These are phyloP conservation scores for Aspergillaceae sp. DNA, from an alignment of 2,329 filamentous ascomycete genomes.

Conservation along the genomic window DNA sequence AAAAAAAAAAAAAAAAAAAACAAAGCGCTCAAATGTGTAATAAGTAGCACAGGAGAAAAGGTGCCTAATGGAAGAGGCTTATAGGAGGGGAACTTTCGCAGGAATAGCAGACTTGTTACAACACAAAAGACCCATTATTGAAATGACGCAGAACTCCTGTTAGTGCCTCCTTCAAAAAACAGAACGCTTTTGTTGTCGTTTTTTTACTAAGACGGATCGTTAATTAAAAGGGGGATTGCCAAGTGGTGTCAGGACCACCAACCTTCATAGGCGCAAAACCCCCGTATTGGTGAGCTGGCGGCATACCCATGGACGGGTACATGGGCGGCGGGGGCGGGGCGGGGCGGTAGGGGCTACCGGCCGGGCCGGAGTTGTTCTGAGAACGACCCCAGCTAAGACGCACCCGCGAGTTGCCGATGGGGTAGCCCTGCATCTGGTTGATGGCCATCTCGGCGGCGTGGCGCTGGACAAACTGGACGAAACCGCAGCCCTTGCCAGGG, in stretches of 20 bases:
- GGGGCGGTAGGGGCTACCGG: slow-evolving; percentile 92
- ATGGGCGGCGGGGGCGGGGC: slow-evolving; percentile 68
- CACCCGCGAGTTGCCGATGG: slow-evolving; percentile 96
- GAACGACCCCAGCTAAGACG: slow-evolving; percentile 95
- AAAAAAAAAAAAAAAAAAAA: slow-evolving; percentile 16
- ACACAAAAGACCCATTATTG: slow-evolving; percentile 34
- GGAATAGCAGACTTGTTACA: slow-evolving; percentile 31
- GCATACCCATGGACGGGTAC: slow-evolving; percentile 62
- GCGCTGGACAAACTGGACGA: slow-evolving; percentile 97
- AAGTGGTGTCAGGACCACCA: slow-evolving; percentile 25
- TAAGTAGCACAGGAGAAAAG: slow-evolving; percentile 35
- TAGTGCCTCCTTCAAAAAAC: slow-evolving; percentile 33
- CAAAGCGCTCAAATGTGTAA: slow-evolving; percentile 33
- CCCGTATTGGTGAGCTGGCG: slow-evolving; percentile 52
- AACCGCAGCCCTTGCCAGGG: slow-evolving; percentile 96
- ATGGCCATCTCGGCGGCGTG: slow-evolving; percentile 99
- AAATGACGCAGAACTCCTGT: slow-evolving; percentile 37
- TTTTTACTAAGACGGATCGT: slow-evolving; percentile 21
- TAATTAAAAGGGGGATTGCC: slow-evolving; percentile 6
- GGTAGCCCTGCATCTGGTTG: slow-evolving; percentile 99
- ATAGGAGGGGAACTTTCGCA: slow-evolving; percentile 29
- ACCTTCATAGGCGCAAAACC: slow-evolving; percentile 63
- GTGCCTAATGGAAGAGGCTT: slow-evolving; percentile 39
- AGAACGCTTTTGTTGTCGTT: slow-evolving; percentile 20
- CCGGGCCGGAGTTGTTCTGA: slow-evolving; percentile 96